A percentile compares a stretch with the other conserved stretches of the same genome.
phyloP scores from a whole-genome alignment of 352 stramenopile genomes.

The Saprolegnia diclina region DNA sequence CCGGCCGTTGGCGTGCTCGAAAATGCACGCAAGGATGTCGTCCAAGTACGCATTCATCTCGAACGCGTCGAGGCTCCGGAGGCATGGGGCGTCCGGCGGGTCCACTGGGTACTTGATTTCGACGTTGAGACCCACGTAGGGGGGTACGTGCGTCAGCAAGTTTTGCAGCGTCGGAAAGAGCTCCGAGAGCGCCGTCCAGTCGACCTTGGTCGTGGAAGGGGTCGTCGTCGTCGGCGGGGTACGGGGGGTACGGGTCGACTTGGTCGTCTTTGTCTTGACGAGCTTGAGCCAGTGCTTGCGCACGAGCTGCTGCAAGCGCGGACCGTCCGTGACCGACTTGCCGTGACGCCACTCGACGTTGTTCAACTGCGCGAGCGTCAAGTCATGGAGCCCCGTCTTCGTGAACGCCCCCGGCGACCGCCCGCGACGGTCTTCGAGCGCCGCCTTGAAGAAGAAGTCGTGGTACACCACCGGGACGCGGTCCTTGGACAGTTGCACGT shows the following conservation, averaged over 20 bases:
- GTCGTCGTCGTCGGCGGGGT: neutral
- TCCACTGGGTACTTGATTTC: conserved; percentile 79
- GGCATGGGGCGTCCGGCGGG: conserved; percentile 32
- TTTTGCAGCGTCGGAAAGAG: conserved; percentile 65
- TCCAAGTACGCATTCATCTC: conserved; percentile 74
- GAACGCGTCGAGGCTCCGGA: conserved; percentile 50
- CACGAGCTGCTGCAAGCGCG: conserved; percentile 41
- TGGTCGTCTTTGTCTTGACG: neutral
- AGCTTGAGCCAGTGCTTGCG: conserved; percentile 55
- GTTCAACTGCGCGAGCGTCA: conserved; percentile 59
- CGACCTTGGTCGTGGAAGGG: conserved; percentile 30
- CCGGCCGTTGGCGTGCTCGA: conserved; percentile 42
- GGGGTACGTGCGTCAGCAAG: conserved; percentile 65
- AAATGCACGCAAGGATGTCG: conserved; percentile 60
- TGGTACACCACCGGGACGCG: conserved; percentile 71
- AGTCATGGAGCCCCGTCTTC: conserved; percentile 62
- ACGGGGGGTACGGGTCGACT: neutral
- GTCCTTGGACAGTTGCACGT: conserved; percentile 79
- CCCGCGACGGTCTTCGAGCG: conserved; percentile 46
- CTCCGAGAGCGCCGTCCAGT: conserved; percentile 40
- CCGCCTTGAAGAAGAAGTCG: conserved; percentile 64
- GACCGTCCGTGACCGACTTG: conserved; percentile 25
- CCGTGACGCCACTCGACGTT: conserved; percentile 35
- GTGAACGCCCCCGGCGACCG: conserved; percentile 33
- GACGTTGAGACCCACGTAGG: conserved; percentile 65